Percentiles rank a stretch among this genome's conserved stretches.
These are phyloP conservation scores for Plenodomus lindquistii DNA, from an alignment of 2,329 filamentous ascomycete species.

Conservation along the genomic window DNA sequence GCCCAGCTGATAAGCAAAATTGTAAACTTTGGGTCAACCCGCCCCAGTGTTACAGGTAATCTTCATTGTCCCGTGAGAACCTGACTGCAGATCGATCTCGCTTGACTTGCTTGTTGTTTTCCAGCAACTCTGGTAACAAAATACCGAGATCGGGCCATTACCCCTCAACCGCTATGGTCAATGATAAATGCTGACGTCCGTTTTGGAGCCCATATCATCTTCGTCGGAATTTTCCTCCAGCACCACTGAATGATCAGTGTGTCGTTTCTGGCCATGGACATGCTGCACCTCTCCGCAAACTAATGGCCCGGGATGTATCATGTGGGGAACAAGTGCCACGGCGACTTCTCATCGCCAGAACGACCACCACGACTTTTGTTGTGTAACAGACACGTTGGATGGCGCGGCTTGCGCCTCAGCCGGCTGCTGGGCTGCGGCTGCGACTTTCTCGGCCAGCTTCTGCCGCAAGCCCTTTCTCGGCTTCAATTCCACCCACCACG, in stretches of 20 bases:
- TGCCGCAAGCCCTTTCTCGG: constrained; percentile 40
- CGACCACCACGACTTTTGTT: constrained; percentile 40
- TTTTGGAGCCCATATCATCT: background rate
- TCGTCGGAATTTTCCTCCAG: background rate
- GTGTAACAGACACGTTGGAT: constrained; percentile 20
- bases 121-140: constrained; percentile 9
- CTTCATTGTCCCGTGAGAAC: constrained; percentile 13
- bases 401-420: constrained; percentile 13
- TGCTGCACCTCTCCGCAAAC: constrained; percentile 10
- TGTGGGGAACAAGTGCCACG: constrained; percentile 13
- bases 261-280: constrained; percentile 3
- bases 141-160: constrained; percentile 14
- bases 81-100: constrained; percentile 18
- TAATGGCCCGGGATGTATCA: constrained; percentile 10
- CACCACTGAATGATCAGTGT: background rate
- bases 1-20: constrained; percentile 6
- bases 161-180: constrained; percentile 8
- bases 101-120: constrained; percentile 19
- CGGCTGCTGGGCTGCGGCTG: constrained; percentile 13
- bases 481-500: constrained; percentile 54
- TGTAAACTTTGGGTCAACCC: constrained; percentile 10
- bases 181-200: constrained; percentile 16
- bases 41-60: constrained; percentile 5
- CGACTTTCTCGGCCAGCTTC: constrained; percentile 11
- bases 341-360: constrained; percentile 36